A percentile compares a stretch with the other conserved stretches of the same genome.
Conservation (phyloP, 1,139 yeast genomes). For the Geotrichum candidum region DNA sequence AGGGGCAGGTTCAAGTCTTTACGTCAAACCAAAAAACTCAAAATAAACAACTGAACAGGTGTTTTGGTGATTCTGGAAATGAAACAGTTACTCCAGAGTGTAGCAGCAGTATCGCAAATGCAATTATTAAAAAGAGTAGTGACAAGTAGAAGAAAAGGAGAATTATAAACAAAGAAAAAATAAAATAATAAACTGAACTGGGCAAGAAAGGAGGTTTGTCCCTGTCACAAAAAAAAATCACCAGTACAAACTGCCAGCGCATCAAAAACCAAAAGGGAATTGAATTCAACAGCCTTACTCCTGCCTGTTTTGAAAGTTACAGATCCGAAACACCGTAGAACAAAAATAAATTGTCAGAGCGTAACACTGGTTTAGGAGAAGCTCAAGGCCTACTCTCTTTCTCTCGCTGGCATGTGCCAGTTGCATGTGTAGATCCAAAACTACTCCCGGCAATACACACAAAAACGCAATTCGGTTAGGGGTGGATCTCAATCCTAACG, state of each 20-base stretch:
- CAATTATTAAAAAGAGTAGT: background rate
- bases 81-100: too few relatives aligned
- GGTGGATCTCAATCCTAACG: too few relatives aligned
- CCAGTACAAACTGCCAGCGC: conserved; percentile 8
- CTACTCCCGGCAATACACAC: too few relatives aligned
- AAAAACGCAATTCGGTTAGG: too few relatives aligned
- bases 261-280: background rate
- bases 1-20: background rate
- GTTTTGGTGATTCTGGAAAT: too few relatives aligned
- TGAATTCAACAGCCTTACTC: background rate
- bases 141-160: background rate
- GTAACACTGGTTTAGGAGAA: background rate
- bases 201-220: background rate
- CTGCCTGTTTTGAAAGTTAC: background rate
- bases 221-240: background rate
- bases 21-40: background rate
- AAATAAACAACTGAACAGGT: background rate
- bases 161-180: background rate
- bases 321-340: background rate
- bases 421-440: background rate
- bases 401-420: background rate
- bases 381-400: background rate
- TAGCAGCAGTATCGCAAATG: background rate
- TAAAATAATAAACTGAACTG: background rate
- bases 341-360: background rate